phyloP scores from a whole-genome alignment of 2,329 filamentous ascomycete species.

The Furcasterigmium sp. region DNA sequence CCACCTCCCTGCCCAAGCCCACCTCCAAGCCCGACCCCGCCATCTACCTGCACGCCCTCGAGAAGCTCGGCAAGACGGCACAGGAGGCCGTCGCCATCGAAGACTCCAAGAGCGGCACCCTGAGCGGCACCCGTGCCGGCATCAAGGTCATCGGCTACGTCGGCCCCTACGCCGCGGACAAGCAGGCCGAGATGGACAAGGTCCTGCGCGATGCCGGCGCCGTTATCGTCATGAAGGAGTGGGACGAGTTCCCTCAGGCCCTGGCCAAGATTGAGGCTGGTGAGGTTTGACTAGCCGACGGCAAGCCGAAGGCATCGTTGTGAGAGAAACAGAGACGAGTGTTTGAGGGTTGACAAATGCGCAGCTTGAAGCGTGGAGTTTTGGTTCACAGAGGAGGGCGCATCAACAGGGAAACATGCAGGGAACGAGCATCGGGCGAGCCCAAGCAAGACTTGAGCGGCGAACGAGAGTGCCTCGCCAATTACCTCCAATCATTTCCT shows the following conservation, averaged over 20 bases:
- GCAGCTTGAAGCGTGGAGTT: too few relatives aligned
- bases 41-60: constrained; percentile 75
- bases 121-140: constrained; percentile 66
- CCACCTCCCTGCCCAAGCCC: constrained; percentile 70
- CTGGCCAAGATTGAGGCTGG: constrained; percentile 34
- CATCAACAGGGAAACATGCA: neutral
- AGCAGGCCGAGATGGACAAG: constrained; percentile 61
- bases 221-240: constrained; percentile 55
- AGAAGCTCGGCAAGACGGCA: constrained; percentile 66
- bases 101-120: constrained; percentile 81
- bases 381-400: neutral
- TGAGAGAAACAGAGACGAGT: constrained; percentile 1
- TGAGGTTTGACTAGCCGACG: constrained; percentile 12
- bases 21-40: constrained; percentile 88
- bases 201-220: constrained; percentile 57
- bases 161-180: constrained; percentile 63
- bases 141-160: constrained; percentile 84
- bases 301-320: constrained; percentile 7
- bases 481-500: constrained; percentile 17
- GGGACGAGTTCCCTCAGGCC: constrained; percentile 47
- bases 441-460: neutral
- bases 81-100: constrained; percentile 76
- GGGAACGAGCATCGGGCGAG: neutral
- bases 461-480: neutral
- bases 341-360: too few relatives aligned